Percentiles rank a stretch among this genome's conserved stretches.
phyloP scores from a whole-genome alignment of 225 moss, liverwort and hornwort genomes.

The Bryum argenteum region DNA sequence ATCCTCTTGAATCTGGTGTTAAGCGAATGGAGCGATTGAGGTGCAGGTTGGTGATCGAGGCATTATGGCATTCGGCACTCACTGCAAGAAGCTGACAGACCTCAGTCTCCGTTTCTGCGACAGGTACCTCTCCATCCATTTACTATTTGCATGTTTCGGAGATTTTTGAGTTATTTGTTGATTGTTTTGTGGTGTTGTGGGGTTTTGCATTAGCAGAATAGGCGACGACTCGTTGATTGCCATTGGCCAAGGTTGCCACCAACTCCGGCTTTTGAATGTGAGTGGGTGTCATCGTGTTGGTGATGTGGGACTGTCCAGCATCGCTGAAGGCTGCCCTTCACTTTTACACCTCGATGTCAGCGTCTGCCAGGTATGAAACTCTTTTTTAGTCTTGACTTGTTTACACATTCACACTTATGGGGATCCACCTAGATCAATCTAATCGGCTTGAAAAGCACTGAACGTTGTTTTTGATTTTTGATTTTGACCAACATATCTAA shows the following conservation, averaged over 20 bases:
- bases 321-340: constrained; percentile 70
- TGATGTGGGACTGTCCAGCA: constrained; percentile 60
- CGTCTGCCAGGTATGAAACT: constrained; percentile 62
- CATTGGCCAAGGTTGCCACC: constrained; percentile 71
- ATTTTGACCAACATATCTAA: too few species aligned
- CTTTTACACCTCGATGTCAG: constrained; percentile 71
- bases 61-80: constrained; percentile 62
- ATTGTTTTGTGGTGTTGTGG: constrained; percentile 6
- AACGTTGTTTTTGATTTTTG: too few species aligned
- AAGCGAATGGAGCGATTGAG: not conserved
- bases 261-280: constrained; percentile 68
- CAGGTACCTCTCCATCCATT: constrained; percentile 45
- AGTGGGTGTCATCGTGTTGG: constrained; percentile 75
- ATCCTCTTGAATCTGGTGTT: too few species aligned
- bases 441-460: too few species aligned
- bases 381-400: too few species aligned
- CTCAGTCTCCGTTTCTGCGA: constrained; percentile 74
- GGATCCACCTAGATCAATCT: too few species aligned
- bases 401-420: too few species aligned
- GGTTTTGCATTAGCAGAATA: constrained; percentile 50
- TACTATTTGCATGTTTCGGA: not conserved
- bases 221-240: constrained; percentile 73
- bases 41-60: constrained; percentile 71
- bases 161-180: not conserved
- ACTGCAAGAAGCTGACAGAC: constrained; percentile 69